Base-by-base conservation (phyloP, 2,329 filamentous ascomycete species). In the Neofusicoccum cordaticola region DNA sequence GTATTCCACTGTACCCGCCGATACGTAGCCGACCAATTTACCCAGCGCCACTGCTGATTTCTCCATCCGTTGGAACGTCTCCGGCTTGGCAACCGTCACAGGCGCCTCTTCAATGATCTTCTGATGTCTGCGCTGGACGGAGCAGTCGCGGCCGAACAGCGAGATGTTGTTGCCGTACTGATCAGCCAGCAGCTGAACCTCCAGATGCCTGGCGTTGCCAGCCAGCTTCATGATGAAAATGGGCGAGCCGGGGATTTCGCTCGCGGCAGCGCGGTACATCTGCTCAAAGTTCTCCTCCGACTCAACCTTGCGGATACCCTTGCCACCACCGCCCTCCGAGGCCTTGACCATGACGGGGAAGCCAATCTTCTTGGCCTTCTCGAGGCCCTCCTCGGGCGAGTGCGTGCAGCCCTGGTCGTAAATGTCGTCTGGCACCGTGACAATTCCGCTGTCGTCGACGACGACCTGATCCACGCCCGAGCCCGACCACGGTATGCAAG, bases 201-300 rank as follows among this genome's bases (percentile, higher is more conserved):
- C 95, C 81, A 99, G 84, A 85, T 99, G 95, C 71, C 95, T 86
- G 45, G 95, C 95, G 76, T 96, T 97, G 71, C 94, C 95, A 57
- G 95, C 95, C 68, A 99, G 84, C 87, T 99, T 97, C 95, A 99
- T 99, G 82, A 99, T 96, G 86, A 99, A 99, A 80, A 99, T 99
- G 71, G 96, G 95, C 35, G 95, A 99, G 53, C 96, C 96, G 11
- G 95, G 96, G 70, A 99, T 98, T 80, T 99, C 96, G 78, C 90
- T 96, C 4, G 95, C 93, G 22, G 96, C 95, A 51, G 94, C 95
- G 80, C 96, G 95, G 85, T 98, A 99, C 51, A 98, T 84, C 71
- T 85, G 84, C 75, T 90, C 85, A 73, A 99, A 99, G 68, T 90
- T 88, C 47, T 94, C 90, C 77, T 97, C 93, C 67, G 84, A 84